Evolutionary conservation across 164 flowering plant species (phyloP), one percentile per base, ranked within the genome.

Genomic region (Piper betle): DNA sequence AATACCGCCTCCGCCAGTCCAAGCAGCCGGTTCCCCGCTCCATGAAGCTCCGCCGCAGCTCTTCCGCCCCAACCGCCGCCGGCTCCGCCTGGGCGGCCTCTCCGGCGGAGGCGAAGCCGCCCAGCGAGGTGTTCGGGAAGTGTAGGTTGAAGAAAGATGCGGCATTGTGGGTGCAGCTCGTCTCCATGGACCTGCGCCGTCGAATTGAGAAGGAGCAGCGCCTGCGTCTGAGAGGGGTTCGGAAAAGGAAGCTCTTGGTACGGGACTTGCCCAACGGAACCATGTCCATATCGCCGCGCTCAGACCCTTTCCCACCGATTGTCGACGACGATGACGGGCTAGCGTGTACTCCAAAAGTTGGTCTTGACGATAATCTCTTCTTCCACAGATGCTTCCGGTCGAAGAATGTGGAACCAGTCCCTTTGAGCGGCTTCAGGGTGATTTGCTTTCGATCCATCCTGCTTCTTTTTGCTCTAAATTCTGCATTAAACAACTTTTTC

Each of bases 401-500:
- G 3, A 91, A 91, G 69, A 91, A 91, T 74, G 75, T 87, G 42
- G 91, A 84, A 75, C 84, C 84, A 3, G 52, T 79, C 38, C 85
- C 81, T 1, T 59, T 81, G 66, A 75, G 84, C 6, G 62, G 83
- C 60, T 66, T 80, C 72, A 79, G 86, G 97, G 97, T 87, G 56
- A 46, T 39, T 53, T 39, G 33, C 33, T 15, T 46, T 46, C 15
- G 11, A 46, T 9, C 50, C 50, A 46, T 3, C 15, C 50, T 46
- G 15, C 11, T 46, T 12, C 15, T 18, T 62, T 59, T 41, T 13
- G 37, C 17, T 43, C 48, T 16, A 5, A 46, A 2, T 20, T 39
- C n/a, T 11, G 18, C 18, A 17, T 19, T 7, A 7, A 13, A 25
- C 25, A 55, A 25, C n/a, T 58, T 37, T 39, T 5, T 3, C 55